Evolutionary conservation across 371 early-diverging fungal genomes (phyloP), one percentile per base, ranked within the genome.

Genomic region (Mortierella sp.): DNA sequence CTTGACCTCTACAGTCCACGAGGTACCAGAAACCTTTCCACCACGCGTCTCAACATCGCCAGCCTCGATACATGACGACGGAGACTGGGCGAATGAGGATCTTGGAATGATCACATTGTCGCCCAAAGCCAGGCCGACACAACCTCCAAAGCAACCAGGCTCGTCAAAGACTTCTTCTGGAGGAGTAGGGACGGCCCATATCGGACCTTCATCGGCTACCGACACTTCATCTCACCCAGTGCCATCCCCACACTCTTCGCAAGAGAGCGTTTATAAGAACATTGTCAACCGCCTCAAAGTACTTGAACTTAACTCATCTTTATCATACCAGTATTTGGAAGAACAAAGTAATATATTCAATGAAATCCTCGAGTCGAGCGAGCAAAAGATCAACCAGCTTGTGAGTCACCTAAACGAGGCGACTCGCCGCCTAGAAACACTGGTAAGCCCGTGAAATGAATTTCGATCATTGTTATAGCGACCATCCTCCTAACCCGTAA

Each of bases 181-280:
- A 24, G 73, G 75, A 14, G 51, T 70, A 22, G 78, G 75, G 11
- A 71, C 73, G 8, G 20, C 68, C 3, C 8, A 43, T 32, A 67
- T 70, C 14, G 70, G 83, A 20, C 22, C 59, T 1, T 30, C 77
- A 8, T 51, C 74, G 10, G 67, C 66, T 22, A 40, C 71, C 35
- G 73, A 72, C 12, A 11, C 63, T 9, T 28, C 62, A 22, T 16
- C 75, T 0, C 69, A 40, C 39, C 70, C 70, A 5, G 20, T 49
- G 20, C 77, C 80, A 35, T 60, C 78, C 5, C 72, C 72, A 12
- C 51, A 45, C 24, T 73, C 77, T 63, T 83, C 68, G 52, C 88
- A 64, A 88, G 94, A 77, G 94, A 96, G 94, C 63, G 94, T 97
- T 45, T 97, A 95, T 84, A 95, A 96, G 68, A 96, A 92, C 6